Percentiles rank a stretch among this genome's conserved stretches.
phyloP scores from a whole-genome alignment of 257 asterid species.

The Sherardia arvensis region DNA sequence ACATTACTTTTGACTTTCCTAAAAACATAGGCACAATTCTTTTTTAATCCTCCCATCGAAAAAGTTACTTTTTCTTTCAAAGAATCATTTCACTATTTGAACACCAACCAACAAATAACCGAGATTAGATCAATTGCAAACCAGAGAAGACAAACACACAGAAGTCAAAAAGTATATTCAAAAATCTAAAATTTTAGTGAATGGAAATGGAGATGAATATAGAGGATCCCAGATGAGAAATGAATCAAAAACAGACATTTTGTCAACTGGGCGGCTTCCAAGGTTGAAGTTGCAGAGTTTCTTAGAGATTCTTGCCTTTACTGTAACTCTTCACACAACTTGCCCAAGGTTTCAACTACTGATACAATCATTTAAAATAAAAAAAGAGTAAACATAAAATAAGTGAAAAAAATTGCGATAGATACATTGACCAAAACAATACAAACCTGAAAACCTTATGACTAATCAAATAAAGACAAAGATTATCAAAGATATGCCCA shows the following conservation, averaged over 20 bases:
- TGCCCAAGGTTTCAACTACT: too few relatives aligned
- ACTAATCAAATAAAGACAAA: too few relatives aligned
- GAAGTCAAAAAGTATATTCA: background rate
- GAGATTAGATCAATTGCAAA: background rate
- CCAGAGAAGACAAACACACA: background rate
- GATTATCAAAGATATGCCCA: too few relatives aligned
- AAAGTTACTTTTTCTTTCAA: background rate
- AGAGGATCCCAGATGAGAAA: conserved; percentile 5
- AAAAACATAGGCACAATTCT: background rate
- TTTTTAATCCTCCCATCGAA: background rate
- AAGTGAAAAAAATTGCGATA: too few relatives aligned
- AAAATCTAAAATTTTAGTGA: background rate
- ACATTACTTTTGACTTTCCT: background rate
- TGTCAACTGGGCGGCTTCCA: conserved; percentile 6
- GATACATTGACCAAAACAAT: too few relatives aligned
- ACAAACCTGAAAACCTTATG: too few relatives aligned
- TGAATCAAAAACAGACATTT: conserved; percentile 9
- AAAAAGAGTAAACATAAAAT: too few relatives aligned
- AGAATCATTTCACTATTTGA: background rate
- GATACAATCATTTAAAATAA: too few relatives aligned
- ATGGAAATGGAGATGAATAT: background rate
- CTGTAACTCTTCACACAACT: too few relatives aligned
- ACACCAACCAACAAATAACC: background rate
- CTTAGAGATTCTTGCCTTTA: conserved; percentile 11
- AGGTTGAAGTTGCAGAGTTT: conserved; percentile 7